Evolutionary conservation across 1,284 basidiomycete species (phyloP).

Genomic region (Xerocomus nothofagi): DNA sequence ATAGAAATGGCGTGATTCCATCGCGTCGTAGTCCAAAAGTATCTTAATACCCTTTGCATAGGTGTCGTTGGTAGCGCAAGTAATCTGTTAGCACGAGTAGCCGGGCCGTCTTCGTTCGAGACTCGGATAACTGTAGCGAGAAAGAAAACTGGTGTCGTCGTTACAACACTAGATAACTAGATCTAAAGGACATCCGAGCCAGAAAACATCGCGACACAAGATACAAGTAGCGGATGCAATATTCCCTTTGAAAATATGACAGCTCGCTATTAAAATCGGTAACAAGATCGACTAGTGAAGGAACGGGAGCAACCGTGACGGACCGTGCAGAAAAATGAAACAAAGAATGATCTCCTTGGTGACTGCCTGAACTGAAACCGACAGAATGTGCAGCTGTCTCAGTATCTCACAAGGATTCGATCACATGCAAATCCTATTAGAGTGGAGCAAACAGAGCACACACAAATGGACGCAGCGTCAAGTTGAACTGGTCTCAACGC

Average conservation of each 20-base stretch:
- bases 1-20: slow-evolving; percentile 57
- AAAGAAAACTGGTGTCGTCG: neutral
- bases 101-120: neutral
- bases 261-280: too few species aligned
- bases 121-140: neutral
- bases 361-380: too few species aligned
- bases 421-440: too few species aligned
- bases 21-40: slow-evolving; percentile 10
- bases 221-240: too few species aligned
- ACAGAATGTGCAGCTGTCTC: too few species aligned
- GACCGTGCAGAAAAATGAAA: too few species aligned
- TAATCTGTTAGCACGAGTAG: neutral
- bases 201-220: neutral
- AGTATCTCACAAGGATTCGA: too few species aligned
- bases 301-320: too few species aligned
- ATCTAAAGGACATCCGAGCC: neutral
- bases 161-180: neutral
- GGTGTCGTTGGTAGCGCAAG: neutral
- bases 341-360: too few species aligned
- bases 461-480: too few species aligned
- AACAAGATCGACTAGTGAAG: too few species aligned
- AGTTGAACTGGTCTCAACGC: slow-evolving; percentile 1
- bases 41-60: slow-evolving; percentile 2
- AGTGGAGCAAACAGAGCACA: neutral
- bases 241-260: too few species aligned